phyloP scores from a whole-genome alignment of 352 stramenopile species.

The Phytophthora pluvialis region DNA sequence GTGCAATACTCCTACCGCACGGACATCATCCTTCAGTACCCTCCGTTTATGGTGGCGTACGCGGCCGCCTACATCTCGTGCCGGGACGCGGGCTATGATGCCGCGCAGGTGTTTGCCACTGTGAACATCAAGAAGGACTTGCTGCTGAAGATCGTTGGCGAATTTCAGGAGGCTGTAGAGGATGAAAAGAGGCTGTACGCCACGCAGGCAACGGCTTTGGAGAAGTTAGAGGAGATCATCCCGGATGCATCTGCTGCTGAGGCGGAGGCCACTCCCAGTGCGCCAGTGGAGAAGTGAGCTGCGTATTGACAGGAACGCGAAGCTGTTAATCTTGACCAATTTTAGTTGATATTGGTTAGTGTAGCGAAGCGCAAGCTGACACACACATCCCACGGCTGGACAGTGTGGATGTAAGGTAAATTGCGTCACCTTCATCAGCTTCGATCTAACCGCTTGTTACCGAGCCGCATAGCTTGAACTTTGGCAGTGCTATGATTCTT shows the following conservation, averaged over 20 bases:
- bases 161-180: constrained; percentile 81
- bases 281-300: constrained; percentile 42
- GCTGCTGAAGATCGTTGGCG: constrained; percentile 78
- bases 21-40: constrained; percentile 85
- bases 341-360: no score
- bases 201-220: constrained; percentile 65
- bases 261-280: constrained; percentile 22
- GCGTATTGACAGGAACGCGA: no score
- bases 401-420: no score
- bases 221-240: constrained; percentile 85
- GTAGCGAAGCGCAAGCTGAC: no score
- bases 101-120: constrained; percentile 70
- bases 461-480: no score
- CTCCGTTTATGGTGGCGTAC: constrained; percentile 90
- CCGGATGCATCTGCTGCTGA: constrained; percentile 61
- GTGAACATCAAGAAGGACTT: constrained; percentile 88
- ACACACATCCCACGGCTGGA: no score
- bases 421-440: no score
- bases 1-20: constrained; percentile 90
- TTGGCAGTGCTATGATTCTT: no score
- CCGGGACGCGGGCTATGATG: constrained; percentile 79
- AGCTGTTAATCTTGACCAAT: no score
- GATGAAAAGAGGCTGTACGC: constrained; percentile 74
- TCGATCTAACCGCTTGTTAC: no score
- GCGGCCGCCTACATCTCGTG: constrained; percentile 82